Evolutionary conservation across 805 yeast species (phyloP).

Genomic region (Wickerhamiella shivajii): DNA sequence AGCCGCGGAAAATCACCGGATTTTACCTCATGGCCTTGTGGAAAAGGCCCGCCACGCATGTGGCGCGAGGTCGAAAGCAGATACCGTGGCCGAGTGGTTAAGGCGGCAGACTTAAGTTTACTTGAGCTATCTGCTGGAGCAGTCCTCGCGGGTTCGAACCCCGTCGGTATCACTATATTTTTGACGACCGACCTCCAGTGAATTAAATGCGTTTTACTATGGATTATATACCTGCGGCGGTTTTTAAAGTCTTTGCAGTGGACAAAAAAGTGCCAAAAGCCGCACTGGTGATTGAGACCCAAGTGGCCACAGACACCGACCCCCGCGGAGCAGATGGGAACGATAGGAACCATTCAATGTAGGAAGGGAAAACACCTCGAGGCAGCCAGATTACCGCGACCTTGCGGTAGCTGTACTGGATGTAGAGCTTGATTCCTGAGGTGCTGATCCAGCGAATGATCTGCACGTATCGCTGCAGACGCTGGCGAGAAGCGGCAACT

Average conservation of each 20-base stretch:
- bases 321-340: constrained; percentile 51
- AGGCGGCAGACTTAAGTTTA: constrained; percentile 10
- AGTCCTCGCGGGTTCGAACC: constrained; percentile 11
- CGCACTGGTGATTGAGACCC: constrained; percentile 27
- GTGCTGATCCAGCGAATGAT: constrained; percentile 28
- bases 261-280: no score
- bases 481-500: constrained; percentile 27
- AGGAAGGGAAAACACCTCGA: constrained; percentile 37
- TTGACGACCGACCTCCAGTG: no score
- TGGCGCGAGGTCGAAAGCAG: no score
- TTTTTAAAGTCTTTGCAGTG: no score
- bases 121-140: constrained; percentile 8
- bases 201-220: no score
- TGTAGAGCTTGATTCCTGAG: constrained; percentile 28
- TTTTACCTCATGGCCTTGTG: no score
- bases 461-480: constrained; percentile 26
- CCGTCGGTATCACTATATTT: constrained; percentile 8
- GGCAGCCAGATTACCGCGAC: constrained; percentile 47
- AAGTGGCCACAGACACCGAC: constrained; percentile 42
- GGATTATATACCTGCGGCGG: no score
- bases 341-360: constrained; percentile 42
- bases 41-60: no score
- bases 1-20: no score
- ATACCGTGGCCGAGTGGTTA: constrained; percentile 10
- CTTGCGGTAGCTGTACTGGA: constrained; percentile 40